A percentile compares a stretch with the other conserved stretches of the same genome.
Evolutionary conservation across 345 rosid species (phyloP).

Genomic region (Gossypium turneri): DNA sequence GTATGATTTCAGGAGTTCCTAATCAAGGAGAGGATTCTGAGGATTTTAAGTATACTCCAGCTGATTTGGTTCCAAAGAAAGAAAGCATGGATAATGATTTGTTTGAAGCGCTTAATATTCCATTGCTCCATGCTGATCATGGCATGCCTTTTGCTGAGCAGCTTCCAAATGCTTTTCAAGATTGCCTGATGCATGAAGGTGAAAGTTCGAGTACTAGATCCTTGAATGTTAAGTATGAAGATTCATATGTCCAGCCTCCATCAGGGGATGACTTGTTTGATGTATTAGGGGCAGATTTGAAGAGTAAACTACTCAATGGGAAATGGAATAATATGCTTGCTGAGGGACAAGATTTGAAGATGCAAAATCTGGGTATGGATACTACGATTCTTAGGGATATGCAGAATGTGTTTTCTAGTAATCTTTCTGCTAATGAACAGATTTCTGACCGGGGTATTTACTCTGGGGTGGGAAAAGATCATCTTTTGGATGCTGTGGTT

Average conservation of each 20-base stretch:
- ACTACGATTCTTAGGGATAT: constrained; percentile 28
- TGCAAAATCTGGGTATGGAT: constrained; percentile 36
- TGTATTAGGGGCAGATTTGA: constrained; percentile 70
- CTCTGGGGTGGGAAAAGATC: constrained; percentile 40
- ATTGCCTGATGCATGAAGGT: constrained; percentile 25
- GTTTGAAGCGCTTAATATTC: constrained; percentile 29
- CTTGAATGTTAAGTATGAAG: constrained; percentile 24
- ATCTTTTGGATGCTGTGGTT: constrained; percentile 94
- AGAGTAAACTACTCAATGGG: constrained; percentile 43
- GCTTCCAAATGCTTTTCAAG: constrained; percentile 14
- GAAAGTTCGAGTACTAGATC: constrained; percentile 25
- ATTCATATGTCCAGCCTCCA: constrained; percentile 32
- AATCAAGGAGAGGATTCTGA: constrained; percentile 9
- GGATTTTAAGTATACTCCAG: constrained; percentile 20
- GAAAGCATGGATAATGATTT: constrained; percentile 27
- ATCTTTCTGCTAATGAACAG: constrained; percentile 37
- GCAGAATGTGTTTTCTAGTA: constrained; percentile 34
- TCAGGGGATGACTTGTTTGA: constrained; percentile 79
- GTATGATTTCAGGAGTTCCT: constrained; percentile 26
- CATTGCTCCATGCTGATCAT: constrained; percentile 20
- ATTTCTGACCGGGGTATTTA: constrained; percentile 28
- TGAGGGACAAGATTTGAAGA: constrained; percentile 26
- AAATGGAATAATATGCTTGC: constrained; percentile 28
- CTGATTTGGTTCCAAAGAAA: constrained; percentile 24
- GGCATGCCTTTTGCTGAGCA: constrained; percentile 22